A percentile compares a stretch with the other conserved stretches of the same genome.
These are phyloP conservation scores for Brassica carinata DNA, from an alignment of 345 rosid genomes.

Conservation along the genomic window DNA sequence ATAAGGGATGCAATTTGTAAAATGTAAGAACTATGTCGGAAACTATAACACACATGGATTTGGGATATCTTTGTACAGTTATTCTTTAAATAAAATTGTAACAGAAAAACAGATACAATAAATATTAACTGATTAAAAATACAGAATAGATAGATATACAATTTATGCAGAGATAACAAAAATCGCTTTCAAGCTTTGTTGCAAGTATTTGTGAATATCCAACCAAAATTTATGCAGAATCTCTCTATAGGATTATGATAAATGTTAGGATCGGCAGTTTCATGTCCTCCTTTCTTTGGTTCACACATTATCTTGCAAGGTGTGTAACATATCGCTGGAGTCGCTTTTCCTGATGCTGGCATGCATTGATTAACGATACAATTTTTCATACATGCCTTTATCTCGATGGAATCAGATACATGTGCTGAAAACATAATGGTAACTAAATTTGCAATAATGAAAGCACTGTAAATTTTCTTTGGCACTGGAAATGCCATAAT, in stretches of 20 bases:
- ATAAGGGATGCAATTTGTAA: background rate
- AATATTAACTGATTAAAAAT: background rate
- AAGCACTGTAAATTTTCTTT: background rate
- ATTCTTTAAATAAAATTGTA: background rate
- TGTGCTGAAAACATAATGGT: conserved; percentile 1
- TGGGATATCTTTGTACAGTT: background rate
- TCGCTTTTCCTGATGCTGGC: background rate
- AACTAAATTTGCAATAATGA: background rate
- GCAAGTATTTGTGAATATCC: background rate
- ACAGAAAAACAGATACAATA: background rate
- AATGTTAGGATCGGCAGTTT: background rate
- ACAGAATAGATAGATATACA: background rate
- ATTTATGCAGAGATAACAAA: background rate
- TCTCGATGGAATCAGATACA: background rate
- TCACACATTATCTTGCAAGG: background rate
- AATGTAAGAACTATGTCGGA: background rate
- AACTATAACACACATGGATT: background rate
- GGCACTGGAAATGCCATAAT: background rate
- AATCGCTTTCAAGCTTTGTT: background rate
- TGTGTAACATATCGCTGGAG: background rate
- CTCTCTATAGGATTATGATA: background rate
- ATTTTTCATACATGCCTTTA: background rate
- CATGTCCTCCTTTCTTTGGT: background rate
- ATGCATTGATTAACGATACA: background rate
- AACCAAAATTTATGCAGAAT: background rate